Base-by-base conservation (phyloP, 306 rosid species). In the Oxytropis ochrocephala region DNA sequence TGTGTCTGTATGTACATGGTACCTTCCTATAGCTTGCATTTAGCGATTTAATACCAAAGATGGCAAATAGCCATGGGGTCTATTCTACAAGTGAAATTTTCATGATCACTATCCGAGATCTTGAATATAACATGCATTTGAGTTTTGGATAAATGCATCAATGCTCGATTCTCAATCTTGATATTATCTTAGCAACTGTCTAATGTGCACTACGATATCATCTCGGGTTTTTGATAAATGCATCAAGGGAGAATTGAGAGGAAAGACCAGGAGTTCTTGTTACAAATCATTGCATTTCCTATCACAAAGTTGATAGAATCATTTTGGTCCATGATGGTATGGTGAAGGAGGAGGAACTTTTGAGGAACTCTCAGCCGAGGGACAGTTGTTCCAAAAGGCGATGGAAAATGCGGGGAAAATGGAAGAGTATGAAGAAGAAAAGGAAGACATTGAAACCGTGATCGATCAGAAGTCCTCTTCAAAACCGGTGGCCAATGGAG, bases 241-340 rank as follows among this genome's bases (percentile, higher is more conserved):
- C 63, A 82, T 94, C 84, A 90, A 85, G 87, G 94, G 90, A 74
- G 96, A 94, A 72, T 72, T 93, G 83, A 79, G 69, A 57, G 91
- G 92, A 70, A 93, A 85, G 84, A 93, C 98, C 64, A n/a, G 77
- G 98, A 54, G 91, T 90, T 77, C 96, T 94, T 64, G 97, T 94
- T 84, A 94, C 98, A 44, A 94, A 94, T 72, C 98, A 94, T 87
- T 94, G 38, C 98, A 90, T 81, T 90, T 94, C 78, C 98, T 94
- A 69, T 92, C 97, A 27, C 89, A 85, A n/a, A 69, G 96, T 94
- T 65, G 97, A 94, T 69, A 86, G 84, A 81, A 85, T 94, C 72
- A 67, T 94, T 52, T 55, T 94, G 79, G 72, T 94, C 74, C 86
- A 81, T 65, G 91, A 90, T 4, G 97, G 98, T 56, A 74, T 8